phyloP scores from a whole-genome alignment of 352 stramenopile genomes.

The Halophytophthora polymorphica region DNA sequence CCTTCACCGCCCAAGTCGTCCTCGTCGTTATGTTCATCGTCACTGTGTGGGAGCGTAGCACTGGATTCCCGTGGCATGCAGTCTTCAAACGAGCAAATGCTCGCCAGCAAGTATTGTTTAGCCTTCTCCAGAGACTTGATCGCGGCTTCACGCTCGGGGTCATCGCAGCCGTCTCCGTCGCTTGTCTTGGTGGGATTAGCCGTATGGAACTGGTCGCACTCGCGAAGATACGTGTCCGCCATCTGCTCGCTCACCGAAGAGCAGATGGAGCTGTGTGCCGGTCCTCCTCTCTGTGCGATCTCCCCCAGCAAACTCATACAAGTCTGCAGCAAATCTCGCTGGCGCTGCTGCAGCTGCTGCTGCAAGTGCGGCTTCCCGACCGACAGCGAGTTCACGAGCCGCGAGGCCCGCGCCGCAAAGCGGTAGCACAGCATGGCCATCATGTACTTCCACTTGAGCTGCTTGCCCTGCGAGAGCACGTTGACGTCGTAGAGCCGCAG shows the following conservation, averaged over 20 bases:
- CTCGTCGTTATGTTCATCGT: constrained; percentile 15
- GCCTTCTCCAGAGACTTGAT: constrained; percentile 45
- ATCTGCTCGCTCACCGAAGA: constrained; percentile 79
- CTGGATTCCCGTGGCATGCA: constrained; percentile 43
- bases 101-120: constrained; percentile 63
- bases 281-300: constrained; percentile 56
- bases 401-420: constrained; percentile 68
- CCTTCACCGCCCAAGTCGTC: constrained; percentile 14
- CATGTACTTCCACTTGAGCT: constrained; percentile 91
- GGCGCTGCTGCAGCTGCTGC: constrained; percentile 61
- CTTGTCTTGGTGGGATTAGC: constrained; percentile 1
- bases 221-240: constrained; percentile 75
- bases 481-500: constrained; percentile 82
- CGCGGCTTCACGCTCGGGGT: constrained; percentile 14
- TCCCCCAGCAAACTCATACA: constrained; percentile 75
- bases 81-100: constrained; percentile 69
- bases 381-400: constrained; percentile 61
- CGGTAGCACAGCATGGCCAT: constrained; percentile 89
- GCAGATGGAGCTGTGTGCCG: constrained; percentile 71
- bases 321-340: constrained; percentile 71
- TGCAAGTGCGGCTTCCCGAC: constrained; percentile 53
- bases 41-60: constrained; percentile 26
- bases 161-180: neutral
- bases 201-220: constrained; percentile 39
- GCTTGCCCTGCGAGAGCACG: constrained; percentile 75